phyloP scores from a whole-genome alignment of 2,329 filamentous ascomycete species.

The Pseudogymnoascus sp. region DNA sequence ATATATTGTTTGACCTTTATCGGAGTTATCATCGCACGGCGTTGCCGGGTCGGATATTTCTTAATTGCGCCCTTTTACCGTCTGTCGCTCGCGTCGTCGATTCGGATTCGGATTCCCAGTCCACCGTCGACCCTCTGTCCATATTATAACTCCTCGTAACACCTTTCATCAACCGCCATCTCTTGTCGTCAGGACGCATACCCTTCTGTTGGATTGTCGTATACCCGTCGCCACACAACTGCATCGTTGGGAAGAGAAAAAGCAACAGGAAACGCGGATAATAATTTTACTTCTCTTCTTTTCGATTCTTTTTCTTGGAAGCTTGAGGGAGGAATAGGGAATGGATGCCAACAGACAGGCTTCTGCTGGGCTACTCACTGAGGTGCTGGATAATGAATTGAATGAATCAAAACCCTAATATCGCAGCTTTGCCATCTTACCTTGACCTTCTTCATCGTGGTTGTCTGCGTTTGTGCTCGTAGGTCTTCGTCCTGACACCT shows the following conservation, averaged over 20 bases:
- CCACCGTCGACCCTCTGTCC: not conserved
- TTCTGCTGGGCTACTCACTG: not conserved
- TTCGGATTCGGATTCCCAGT: not conserved
- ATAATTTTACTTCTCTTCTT: not conserved
- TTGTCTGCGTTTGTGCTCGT: not conserved
- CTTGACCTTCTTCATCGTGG: not conserved
- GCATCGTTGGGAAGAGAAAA: not conserved
- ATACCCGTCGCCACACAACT: not conserved
- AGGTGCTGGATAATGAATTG: slow-evolving; percentile 3
- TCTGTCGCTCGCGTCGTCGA: not conserved
- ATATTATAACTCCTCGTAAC: no score
- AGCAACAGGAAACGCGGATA: not conserved
- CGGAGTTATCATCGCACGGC: not conserved
- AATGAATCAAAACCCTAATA: not conserved
- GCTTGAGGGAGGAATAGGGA: not conserved
- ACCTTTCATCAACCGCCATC: not conserved
- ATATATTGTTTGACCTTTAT: not conserved
- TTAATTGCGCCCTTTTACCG: not conserved
- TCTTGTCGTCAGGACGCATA: not conserved
- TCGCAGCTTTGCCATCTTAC: not conserved
- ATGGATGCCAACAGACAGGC: not conserved
- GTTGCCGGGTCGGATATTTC: not conserved
- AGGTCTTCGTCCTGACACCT: not conserved
- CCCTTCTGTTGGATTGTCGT: no score
- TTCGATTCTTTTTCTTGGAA: not conserved